These are phyloP conservation scores for Candida verbasci DNA, from an alignment of 805 yeast genomes.

Conservation along the genomic window DNA sequence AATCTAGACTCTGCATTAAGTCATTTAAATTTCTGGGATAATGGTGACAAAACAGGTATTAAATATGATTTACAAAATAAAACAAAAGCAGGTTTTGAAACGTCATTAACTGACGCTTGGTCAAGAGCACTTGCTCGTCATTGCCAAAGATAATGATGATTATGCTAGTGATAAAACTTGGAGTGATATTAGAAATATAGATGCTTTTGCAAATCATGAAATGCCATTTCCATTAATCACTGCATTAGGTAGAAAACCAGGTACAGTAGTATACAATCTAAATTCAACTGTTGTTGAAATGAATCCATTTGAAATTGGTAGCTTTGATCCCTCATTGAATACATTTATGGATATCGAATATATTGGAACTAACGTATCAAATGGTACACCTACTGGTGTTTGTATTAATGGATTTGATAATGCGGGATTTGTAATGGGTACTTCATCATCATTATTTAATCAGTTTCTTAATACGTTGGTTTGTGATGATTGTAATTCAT, in stretches of 20 bases:
- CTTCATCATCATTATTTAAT: conserved; percentile 79
- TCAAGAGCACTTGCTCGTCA: conserved; percentile 33
- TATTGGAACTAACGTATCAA: conserved; percentile 59
- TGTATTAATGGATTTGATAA: conserved; percentile 77
- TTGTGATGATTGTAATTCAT: conserved; percentile 25
- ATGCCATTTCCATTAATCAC: conserved; percentile 37
- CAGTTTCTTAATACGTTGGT: conserved; percentile 44
- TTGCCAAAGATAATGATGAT: conserved; percentile 27
- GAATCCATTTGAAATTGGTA: conserved; percentile 35
- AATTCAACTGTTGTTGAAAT: conserved; percentile 60
- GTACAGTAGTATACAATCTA: conserved; percentile 44
- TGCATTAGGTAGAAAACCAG: conserved; percentile 60
- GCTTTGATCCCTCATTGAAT: conserved; percentile 35
- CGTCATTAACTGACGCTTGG: conserved; percentile 34
- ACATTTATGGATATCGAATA: conserved; percentile 54
- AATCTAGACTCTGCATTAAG: conserved; percentile 61
- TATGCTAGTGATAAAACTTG: conserved; percentile 22
- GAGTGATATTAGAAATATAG: conserved; percentile 22
- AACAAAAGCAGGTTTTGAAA: conserved; percentile 23
- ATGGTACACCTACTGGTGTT: conserved; percentile 53
- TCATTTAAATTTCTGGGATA: conserved; percentile 30
- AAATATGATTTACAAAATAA: conserved; percentile 22
- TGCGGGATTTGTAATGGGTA: conserved; percentile 76
- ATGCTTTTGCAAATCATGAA: conserved; percentile 36
- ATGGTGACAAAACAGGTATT: conserved; percentile 19